These are phyloP conservation scores for Jimgerdemannia flammicorona DNA, from an alignment of 192 early-diverging fungal species.

Conservation along the genomic window DNA sequence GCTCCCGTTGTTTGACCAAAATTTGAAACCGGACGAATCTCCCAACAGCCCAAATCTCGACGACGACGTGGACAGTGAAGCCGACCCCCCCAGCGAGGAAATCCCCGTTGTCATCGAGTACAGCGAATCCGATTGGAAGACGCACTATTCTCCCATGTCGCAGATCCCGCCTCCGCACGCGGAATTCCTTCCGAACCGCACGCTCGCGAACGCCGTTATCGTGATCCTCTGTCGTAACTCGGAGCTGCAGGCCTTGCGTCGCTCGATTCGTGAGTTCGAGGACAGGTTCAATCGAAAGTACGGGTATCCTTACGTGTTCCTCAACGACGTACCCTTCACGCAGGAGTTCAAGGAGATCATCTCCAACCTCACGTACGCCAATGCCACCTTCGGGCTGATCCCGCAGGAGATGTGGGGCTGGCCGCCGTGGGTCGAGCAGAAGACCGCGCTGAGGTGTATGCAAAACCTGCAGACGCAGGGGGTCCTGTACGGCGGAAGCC, in stretches of 20 bases:
- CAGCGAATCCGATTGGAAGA: neutral
- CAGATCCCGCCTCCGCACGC: neutral
- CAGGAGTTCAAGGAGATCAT: constrained; percentile 45
- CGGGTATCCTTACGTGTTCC: constrained; percentile 66
- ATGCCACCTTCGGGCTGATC: constrained; percentile 30
- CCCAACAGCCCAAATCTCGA: neutral
- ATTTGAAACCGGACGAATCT: no score
- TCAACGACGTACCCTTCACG: constrained; percentile 68
- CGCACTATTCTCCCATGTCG: neutral
- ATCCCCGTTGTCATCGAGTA: neutral
- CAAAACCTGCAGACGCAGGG: constrained; percentile 48
- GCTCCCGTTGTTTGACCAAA: no score
- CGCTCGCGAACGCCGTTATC: constrained; percentile 44
- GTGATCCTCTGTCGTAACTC: constrained; percentile 69
- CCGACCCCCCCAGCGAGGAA: neutral
- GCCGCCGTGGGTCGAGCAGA: constrained; percentile 69
- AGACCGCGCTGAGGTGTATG: constrained; percentile 52
- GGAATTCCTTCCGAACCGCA: neutral
- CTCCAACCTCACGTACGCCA: neutral
- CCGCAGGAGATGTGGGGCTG: constrained; percentile 68
- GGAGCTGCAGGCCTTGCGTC: constrained; percentile 61
- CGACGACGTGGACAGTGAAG: neutral
- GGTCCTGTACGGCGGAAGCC: constrained; percentile 68
- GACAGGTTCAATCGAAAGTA: constrained; percentile 61
- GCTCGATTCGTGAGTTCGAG: constrained; percentile 67